Percentiles rank a stretch among this genome's conserved stretches.
Conservation (phyloP, 2,329 filamentous ascomycete species). For the Diaporthe citriasiana region DNA sequence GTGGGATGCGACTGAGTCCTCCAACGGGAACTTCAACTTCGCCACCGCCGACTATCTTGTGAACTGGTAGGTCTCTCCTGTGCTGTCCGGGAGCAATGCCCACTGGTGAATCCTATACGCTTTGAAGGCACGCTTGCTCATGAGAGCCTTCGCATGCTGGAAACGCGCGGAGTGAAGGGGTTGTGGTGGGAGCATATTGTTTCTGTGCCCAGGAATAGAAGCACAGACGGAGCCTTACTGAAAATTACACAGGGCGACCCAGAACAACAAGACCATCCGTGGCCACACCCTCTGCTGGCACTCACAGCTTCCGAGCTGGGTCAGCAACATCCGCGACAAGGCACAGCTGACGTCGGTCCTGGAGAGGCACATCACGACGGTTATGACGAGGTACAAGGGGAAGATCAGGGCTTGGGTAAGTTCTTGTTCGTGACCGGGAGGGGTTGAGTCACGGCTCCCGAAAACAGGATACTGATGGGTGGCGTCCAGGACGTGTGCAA, state of each 20-base stretch:
- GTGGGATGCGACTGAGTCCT: conserved; percentile 71
- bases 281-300: conserved; percentile 79
- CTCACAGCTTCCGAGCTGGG: conserved; percentile 71
- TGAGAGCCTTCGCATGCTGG: background rate
- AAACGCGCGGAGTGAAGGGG: too few species aligned
- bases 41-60: conserved; percentile 70
- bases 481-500: conserved; percentile 72
- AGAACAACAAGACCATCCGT: conserved; percentile 71
- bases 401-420: conserved; percentile 70
- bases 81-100: background rate
- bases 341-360: conserved; percentile 67
- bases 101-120: background rate
- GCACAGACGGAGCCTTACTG: conserved; percentile 60
- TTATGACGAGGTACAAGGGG: conserved; percentile 73
- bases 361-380: conserved; percentile 70
- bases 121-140: background rate
- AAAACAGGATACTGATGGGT: background rate
- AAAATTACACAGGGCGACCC: conserved; percentile 58
- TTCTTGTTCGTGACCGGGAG: background rate
- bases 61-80: conserved; percentile 56
- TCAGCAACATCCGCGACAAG: conserved; percentile 67
- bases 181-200: conserved; percentile 50
- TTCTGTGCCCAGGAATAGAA: conserved; percentile 52
- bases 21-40: conserved; percentile 68
- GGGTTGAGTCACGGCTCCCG: too few species aligned